Conservation (phyloP, 2,329 filamentous ascomycete species). For the Lecanosticta acicola region DNA sequence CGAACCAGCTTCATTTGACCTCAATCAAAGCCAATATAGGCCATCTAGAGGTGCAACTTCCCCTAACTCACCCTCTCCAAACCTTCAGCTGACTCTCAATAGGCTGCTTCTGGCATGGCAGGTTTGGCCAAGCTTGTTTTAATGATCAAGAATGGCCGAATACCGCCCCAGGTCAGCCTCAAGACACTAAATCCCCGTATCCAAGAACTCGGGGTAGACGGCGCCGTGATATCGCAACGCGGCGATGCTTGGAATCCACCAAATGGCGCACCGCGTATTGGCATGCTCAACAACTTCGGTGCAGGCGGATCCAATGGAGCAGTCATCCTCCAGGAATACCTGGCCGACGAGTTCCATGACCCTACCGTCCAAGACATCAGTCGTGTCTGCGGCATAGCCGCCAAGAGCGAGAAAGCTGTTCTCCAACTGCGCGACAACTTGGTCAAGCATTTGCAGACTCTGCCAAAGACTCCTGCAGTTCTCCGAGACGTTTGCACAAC, state of each 20-base stretch:
- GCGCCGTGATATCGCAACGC: not conserved
- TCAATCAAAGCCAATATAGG: slow-evolving; percentile 33
- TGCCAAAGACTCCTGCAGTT: not conserved
- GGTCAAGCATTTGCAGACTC: not conserved
- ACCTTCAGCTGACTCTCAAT: too few relatives aligned
- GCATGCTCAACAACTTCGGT: slow-evolving; percentile 34
- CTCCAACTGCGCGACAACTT: too few relatives aligned
- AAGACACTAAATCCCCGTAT: slow-evolving; percentile 8
- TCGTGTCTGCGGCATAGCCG: too few relatives aligned
- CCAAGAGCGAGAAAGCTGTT: too few relatives aligned
- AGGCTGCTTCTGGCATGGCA: slow-evolving; percentile 28
- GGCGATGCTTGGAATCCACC: not conserved
- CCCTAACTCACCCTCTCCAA: too few relatives aligned
- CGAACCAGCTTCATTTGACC: slow-evolving; percentile 25
- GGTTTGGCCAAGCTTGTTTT: slow-evolving; percentile 33
- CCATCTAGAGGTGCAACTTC: slow-evolving; percentile 34
- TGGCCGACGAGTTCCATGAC: too few relatives aligned
- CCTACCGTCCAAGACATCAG: not conserved
- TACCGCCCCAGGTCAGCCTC: slow-evolving; percentile 26
- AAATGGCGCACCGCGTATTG: not conserved
- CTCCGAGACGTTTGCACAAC: too few relatives aligned
- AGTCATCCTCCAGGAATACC: too few relatives aligned
- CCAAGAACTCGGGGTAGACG: not conserved
- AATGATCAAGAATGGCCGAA: slow-evolving; percentile 29
- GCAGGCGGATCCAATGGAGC: slow-evolving; percentile 33